Conservation (phyloP, 2,329 filamentous ascomycete genomes). For the Microcyclosporella mali region DNA sequence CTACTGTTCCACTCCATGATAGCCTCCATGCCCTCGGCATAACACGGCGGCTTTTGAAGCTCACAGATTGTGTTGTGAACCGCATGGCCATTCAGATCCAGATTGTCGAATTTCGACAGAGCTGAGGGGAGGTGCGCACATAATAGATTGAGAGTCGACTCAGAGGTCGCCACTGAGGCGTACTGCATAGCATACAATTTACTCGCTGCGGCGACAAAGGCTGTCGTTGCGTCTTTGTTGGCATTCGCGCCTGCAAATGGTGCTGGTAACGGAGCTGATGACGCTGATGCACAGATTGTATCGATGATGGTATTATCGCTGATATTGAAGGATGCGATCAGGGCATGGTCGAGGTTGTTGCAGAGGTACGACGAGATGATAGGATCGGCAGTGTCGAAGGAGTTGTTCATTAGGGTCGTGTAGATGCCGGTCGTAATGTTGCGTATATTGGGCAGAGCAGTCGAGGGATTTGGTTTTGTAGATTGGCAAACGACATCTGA, state of each 20-base stretch:
- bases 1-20: slow-evolving; percentile 16
- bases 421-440: slow-evolving; percentile 22
- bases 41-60: slow-evolving; percentile 9
- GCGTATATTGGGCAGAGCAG: slow-evolving; percentile 15
- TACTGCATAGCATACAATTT: slow-evolving; percentile 20
- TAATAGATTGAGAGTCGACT: slow-evolving; percentile 8
- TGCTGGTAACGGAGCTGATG: slow-evolving; percentile 4
- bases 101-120: slow-evolving; percentile 6
- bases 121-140: slow-evolving; percentile 12
- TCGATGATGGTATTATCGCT: slow-evolving; percentile 15
- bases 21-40: slow-evolving; percentile 6
- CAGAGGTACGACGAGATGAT: slow-evolving; percentile 21
- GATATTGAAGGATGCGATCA: slow-evolving; percentile 21
- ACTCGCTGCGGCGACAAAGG: slow-evolving; percentile 15
- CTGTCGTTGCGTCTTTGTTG: slow-evolving; percentile 10
- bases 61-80: slow-evolving; percentile 21
- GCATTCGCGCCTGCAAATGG: slow-evolving; percentile 9
- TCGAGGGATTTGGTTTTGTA: slow-evolving; percentile 13
- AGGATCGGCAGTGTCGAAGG: slow-evolving; percentile 18
- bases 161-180: slow-evolving; percentile 12
- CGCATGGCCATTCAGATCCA: slow-evolving; percentile 15
- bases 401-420: slow-evolving; percentile 19
- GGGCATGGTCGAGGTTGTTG: slow-evolving; percentile 19
- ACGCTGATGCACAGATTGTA: slow-evolving; percentile 16
- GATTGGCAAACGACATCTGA: slow-evolving; percentile 19